Evolutionary conservation across 2,329 filamentous ascomycete species (phyloP).

Genomic region (Penicillium nordicum): DNA sequence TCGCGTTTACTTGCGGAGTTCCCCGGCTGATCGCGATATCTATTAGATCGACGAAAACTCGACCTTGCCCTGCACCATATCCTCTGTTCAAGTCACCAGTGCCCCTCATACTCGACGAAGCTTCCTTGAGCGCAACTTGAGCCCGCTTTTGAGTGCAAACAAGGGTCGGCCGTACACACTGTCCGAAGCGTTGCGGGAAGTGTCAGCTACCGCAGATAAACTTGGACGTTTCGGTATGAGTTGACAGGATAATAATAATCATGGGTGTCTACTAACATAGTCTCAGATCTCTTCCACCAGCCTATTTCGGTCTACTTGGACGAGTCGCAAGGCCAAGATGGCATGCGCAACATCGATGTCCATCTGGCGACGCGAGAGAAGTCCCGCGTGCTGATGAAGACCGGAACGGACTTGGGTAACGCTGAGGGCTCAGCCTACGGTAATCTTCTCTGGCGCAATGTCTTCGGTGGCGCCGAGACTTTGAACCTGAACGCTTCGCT

Average conservation of each 20-base stretch:
- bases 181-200: conserved; percentile 69
- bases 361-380: conserved; percentile 75
- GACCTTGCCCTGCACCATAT: conserved; percentile 81
- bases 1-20: conserved; percentile 3
- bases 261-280: conserved; percentile 17
- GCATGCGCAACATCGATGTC: conserved; percentile 73
- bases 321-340: conserved; percentile 63
- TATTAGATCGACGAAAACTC: conserved; percentile 73
- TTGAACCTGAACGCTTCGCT: conserved; percentile 81
- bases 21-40: conserved; percentile 11
- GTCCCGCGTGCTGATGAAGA: conserved; percentile 81
- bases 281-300: conserved; percentile 77
- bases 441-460: conserved; percentile 81
- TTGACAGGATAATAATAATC: neutral
- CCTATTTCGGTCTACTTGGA: conserved; percentile 80
- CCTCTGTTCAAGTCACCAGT: conserved; percentile 77
- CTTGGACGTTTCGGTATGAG: conserved; percentile 72
- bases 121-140: conserved; percentile 79
- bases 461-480: conserved; percentile 91
- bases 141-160: conserved; percentile 69
- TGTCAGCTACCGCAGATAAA: conserved; percentile 68
- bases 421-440: conserved; percentile 91
- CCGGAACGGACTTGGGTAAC: conserved; percentile 90
- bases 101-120: conserved; percentile 75
- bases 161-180: conserved; percentile 69